Conservation (phyloP, 2,329 filamentous ascomycete species). For the Parasarocladium wereldwijsianum region DNA sequence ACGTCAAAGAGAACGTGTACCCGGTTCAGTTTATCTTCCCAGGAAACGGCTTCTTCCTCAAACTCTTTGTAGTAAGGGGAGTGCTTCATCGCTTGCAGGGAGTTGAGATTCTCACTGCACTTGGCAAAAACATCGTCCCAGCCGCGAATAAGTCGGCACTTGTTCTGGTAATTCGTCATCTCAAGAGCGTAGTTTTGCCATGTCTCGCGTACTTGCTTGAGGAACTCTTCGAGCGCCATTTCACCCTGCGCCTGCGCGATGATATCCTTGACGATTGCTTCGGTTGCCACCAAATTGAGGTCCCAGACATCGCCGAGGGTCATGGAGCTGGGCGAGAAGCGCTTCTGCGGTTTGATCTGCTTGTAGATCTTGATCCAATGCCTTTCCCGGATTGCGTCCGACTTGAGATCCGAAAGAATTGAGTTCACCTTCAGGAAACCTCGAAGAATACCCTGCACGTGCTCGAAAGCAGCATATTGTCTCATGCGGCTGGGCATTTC, state of each 20-base stretch:
- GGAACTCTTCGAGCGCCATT: constrained; percentile 94
- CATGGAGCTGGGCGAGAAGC: constrained; percentile 88
- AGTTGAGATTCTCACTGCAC: constrained; percentile 96
- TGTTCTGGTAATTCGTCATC: constrained; percentile 93
- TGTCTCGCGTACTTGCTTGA: constrained; percentile 89
- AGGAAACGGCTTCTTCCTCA: constrained; percentile 87
- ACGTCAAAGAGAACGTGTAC: constrained; percentile 97
- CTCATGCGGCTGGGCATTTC: constrained; percentile 99
- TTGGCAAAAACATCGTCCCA: constrained; percentile 98
- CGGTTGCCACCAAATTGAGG: constrained; percentile 75
- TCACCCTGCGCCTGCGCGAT: constrained; percentile 94
- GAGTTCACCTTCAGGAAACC: constrained; percentile 84
- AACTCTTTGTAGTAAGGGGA: constrained; percentile 99
- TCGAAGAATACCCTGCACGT: constrained; percentile 83
- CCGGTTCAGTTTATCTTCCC: constrained; percentile 96
- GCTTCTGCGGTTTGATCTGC: constrained; percentile 77
- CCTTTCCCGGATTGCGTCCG: constrained; percentile 86
- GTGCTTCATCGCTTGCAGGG: constrained; percentile 94
- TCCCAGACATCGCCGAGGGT: constrained; percentile 99
- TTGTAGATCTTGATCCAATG: constrained; percentile 99
- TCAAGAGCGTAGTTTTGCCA: constrained; percentile 95
- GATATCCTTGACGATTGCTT: constrained; percentile 79
- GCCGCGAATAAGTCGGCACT: constrained; percentile 89
- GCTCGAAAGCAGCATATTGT: constrained; percentile 98
- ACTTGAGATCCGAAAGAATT: constrained; percentile 80